phyloP scores from a whole-genome alignment of 23 red algal genomes.

The Cyanidioschyzon merolae region DNA sequence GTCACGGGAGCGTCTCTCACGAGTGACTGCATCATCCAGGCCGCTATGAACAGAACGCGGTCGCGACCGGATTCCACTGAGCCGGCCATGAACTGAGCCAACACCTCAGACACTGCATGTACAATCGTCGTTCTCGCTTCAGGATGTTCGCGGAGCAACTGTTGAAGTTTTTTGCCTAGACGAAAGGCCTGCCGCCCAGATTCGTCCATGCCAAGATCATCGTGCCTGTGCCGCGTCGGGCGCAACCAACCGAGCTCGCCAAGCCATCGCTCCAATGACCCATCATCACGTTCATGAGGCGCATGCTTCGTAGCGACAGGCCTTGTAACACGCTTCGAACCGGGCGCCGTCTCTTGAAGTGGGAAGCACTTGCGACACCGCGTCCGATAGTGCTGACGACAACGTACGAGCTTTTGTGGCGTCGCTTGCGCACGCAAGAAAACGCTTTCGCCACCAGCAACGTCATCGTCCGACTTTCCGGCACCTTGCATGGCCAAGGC shows the following conservation, averaged over 20 bases:
- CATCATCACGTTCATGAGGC: no score
- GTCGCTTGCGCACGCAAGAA: no score
- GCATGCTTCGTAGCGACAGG: no score
- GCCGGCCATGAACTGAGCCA: background rate
- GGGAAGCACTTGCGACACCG: slow-evolving; percentile 13
- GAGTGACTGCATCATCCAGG: background rate
- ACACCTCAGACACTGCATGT: background rate
- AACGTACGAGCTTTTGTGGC: no score
- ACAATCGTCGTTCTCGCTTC: background rate
- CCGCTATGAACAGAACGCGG: background rate
- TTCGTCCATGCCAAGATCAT: background rate
- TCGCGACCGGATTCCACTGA: background rate
- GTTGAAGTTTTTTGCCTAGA: background rate
- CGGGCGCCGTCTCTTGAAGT: background rate
- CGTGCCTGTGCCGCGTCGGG: background rate
- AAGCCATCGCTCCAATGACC: background rate
- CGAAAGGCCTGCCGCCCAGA: background rate
- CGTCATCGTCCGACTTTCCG: no score
- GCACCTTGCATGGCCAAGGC: no score
- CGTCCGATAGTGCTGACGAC: slow-evolving; percentile 11
- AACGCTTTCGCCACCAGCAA: no score
- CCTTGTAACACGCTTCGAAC: no score
- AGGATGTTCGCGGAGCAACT: background rate
- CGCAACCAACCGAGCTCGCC: background rate
- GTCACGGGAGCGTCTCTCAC: background rate